Percentiles rank a stretch among this genome's conserved stretches.
Evolutionary conservation across 331 rosid species (phyloP).

Genomic region (Malus hybrid): DNA sequence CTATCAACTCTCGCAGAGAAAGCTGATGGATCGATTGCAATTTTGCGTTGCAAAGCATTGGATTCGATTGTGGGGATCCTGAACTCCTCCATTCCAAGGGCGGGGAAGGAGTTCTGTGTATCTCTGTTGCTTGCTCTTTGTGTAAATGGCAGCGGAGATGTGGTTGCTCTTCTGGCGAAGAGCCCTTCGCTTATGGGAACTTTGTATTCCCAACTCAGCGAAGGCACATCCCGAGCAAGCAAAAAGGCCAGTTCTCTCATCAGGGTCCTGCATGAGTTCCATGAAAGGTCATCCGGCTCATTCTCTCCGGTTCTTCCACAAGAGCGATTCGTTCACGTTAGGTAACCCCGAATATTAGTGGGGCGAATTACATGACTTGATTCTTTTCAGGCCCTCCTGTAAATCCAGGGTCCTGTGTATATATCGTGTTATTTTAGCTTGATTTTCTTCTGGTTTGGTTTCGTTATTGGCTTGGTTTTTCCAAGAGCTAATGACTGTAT

Average conservation of each 20-base stretch:
- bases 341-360: slow-evolving; percentile 46
- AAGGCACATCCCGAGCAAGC: slow-evolving; percentile 58
- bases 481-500: slow-evolving; percentile 40
- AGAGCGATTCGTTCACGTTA: slow-evolving; percentile 47
- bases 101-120: slow-evolving; percentile 58
- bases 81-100: slow-evolving; percentile 41
- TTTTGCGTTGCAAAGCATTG: slow-evolving; percentile 33
- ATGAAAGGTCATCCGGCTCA: slow-evolving; percentile 46
- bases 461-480: slow-evolving; percentile 53
- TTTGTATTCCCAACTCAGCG: slow-evolving; percentile 48
- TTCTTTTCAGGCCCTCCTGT: slow-evolving; percentile 23
- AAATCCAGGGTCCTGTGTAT: slow-evolving; percentile 21
- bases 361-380: slow-evolving; percentile 19
- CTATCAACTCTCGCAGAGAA: slow-evolving; percentile 59
- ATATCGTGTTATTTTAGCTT: slow-evolving; percentile 1
- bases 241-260: slow-evolving; percentile 66
- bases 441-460: background rate
- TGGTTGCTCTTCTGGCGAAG: slow-evolving; percentile 45
- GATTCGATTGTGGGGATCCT: slow-evolving; percentile 26
- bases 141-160: slow-evolving; percentile 46
- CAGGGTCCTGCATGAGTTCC: slow-evolving; percentile 55
- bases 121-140: slow-evolving; percentile 63
- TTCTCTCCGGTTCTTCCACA: slow-evolving; percentile 31
- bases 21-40: slow-evolving; percentile 38
- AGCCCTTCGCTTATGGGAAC: slow-evolving; percentile 53